phyloP scores from a whole-genome alignment of 768 basidiomycete species.

The Russula earlei region DNA sequence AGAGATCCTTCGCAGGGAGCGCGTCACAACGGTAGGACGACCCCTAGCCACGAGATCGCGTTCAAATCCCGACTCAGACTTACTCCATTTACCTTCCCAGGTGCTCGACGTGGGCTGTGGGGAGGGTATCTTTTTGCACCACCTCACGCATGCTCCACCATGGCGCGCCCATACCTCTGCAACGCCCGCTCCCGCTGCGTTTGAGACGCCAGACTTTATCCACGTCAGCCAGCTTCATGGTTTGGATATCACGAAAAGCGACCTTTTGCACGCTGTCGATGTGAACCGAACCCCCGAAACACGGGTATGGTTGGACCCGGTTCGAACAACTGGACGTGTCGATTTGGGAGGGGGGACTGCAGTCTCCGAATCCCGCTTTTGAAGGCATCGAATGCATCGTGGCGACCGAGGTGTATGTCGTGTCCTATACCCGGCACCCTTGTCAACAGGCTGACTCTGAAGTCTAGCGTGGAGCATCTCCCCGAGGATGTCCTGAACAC shows the following conservation, averaged over 20 bases:
- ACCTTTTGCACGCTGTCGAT: constrained; percentile 47
- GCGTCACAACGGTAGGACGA: constrained; percentile 39
- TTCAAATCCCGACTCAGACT: neutral
- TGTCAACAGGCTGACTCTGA: neutral
- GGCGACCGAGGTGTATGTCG: constrained; percentile 68
- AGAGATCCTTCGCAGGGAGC: constrained; percentile 48
- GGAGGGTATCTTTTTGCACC: constrained; percentile 60
- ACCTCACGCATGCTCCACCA: constrained; percentile 66
- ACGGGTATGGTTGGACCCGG: constrained; percentile 27
- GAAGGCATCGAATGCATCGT: constrained; percentile 62
- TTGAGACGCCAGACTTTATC: constrained; percentile 30
- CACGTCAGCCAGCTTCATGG: constrained; percentile 55
- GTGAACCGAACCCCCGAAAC: constrained; percentile 36
- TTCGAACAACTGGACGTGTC: constrained; percentile 63
- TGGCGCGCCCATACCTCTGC: constrained; percentile 42
- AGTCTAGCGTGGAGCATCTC: constrained; percentile 69
- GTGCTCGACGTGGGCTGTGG: constrained; percentile 82
- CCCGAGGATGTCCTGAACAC: constrained; percentile 44
- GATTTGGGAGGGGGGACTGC: constrained; percentile 69
- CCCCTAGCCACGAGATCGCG: neutral
- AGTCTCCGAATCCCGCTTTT: constrained; percentile 57
- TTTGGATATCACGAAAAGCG: constrained; percentile 49
- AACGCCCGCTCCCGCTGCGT: constrained; percentile 8
- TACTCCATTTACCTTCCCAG: constrained; percentile 28
- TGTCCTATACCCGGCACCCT: neutral